phyloP scores from a whole-genome alignment of 2,329 filamentous ascomycete species.

The Basipetospora chlamydospora region DNA sequence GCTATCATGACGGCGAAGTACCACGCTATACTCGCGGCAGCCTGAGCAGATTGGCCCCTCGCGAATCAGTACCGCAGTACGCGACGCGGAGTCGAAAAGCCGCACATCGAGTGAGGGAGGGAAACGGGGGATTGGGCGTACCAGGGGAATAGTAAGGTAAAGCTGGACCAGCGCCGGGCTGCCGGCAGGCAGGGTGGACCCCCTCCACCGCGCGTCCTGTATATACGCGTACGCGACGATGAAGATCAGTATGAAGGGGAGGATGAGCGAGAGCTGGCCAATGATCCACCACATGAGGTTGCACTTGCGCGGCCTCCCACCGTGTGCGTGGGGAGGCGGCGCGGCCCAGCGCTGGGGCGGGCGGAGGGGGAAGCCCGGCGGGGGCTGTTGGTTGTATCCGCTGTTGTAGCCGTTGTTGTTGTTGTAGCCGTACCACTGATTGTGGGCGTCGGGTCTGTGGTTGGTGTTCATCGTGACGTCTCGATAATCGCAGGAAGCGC shows the following conservation, averaged over 20 bases:
- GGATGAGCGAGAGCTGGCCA: slow-evolving; percentile 1
- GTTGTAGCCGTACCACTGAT: no score
- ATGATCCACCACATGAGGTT: background rate
- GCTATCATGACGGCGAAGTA: background rate
- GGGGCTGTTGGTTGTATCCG: background rate
- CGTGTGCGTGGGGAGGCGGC: no score
- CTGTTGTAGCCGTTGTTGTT: background rate
- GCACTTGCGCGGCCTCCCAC: background rate
- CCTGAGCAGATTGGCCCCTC: background rate
- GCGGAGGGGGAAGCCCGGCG: background rate
- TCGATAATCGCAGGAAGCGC: no score
- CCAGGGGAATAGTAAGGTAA: slow-evolving; percentile 1
- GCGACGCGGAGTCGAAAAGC: no score
- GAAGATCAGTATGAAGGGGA: slow-evolving; percentile 2
- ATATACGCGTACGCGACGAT: slow-evolving; percentile 1
- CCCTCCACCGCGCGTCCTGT: background rate
- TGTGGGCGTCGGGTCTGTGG: no score
- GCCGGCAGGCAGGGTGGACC: background rate
- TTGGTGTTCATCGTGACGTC: no score
- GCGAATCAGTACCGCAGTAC: no score
- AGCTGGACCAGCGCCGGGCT: background rate
- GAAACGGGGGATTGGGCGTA: background rate
- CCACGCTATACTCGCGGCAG: background rate
- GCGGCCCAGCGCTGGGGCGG: background rate
- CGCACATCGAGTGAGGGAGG: background rate